Conservation (phyloP, 371 early-diverging fungal genomes). For the Apophysomyces ossiformis region DNA sequence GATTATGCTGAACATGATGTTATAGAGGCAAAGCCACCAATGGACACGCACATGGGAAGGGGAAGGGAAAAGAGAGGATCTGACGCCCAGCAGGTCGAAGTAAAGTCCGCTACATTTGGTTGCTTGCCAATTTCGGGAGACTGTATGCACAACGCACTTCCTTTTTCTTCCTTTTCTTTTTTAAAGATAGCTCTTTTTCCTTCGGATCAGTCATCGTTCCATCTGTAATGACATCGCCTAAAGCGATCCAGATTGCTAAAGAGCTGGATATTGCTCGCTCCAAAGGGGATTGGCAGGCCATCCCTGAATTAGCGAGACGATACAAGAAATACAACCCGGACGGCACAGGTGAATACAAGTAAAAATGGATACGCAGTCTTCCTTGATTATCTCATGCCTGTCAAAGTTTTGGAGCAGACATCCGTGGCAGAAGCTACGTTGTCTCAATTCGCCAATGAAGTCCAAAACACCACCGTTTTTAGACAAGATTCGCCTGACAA, state of each 20-base stretch:
- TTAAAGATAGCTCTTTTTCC: not conserved
- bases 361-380: slow-evolving; percentile 11
- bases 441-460: slow-evolving; percentile 20
- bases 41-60: not conserved
- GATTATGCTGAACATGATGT: not conserved
- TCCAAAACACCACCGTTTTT: slow-evolving; percentile 11
- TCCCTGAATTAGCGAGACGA: slow-evolving; percentile 67
- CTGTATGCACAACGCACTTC: not conserved
- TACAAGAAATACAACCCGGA: slow-evolving; percentile 68
- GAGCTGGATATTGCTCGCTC: slow-evolving; percentile 63
- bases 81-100: too few relatives aligned
- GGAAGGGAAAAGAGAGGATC: not conserved
- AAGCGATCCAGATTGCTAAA: slow-evolving; percentile 37
- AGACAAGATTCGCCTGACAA: slow-evolving; percentile 33
- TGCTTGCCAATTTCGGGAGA: slow-evolving; percentile 8
- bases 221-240: slow-evolving; percentile 28
- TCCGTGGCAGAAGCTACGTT: slow-evolving; percentile 49
- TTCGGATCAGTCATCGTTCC: not conserved
- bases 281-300: slow-evolving; percentile 56
- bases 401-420: slow-evolving; percentile 51
- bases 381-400: slow-evolving; percentile 2
- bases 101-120: slow-evolving; percentile 8
- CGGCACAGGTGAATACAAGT: slow-evolving; percentile 55
- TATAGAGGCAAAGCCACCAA: not conserved
- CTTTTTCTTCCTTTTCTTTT: not conserved